Evolutionary conservation across 768 basidiomycete genomes (phyloP).

Genomic region (Hygrocybe coccinea): DNA sequence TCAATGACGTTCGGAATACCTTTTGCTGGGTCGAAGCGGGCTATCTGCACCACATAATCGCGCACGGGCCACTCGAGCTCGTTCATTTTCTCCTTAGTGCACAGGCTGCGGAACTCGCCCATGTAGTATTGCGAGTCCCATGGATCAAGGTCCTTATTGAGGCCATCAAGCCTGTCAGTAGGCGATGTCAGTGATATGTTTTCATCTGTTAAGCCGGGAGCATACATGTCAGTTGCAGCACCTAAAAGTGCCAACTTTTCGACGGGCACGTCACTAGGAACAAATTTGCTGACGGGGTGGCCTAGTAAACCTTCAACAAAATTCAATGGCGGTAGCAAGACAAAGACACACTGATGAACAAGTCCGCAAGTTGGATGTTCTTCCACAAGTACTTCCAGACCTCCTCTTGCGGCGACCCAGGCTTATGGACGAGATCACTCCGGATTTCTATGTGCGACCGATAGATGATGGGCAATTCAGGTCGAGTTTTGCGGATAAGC

Average conservation of each 20-base stretch:
- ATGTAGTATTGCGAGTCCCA: constrained; percentile 89
- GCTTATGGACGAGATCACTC: constrained; percentile 76
- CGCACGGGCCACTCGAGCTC: constrained; percentile 75
- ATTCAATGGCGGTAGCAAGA: not conserved
- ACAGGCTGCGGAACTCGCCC: constrained; percentile 79
- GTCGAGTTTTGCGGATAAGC: constrained; percentile 78
- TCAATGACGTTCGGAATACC: constrained; percentile 80
- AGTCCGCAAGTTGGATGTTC: constrained; percentile 82
- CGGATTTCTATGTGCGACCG: constrained; percentile 94
- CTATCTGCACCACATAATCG: constrained; percentile 85
- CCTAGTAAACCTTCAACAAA: constrained; percentile 29
- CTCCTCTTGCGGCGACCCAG: constrained; percentile 80
- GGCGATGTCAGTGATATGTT: not conserved
- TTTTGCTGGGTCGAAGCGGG: constrained; percentile 86
- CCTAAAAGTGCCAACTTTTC: constrained; percentile 70
- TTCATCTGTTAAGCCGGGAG: constrained; percentile 7
- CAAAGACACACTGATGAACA: constrained; percentile 70
- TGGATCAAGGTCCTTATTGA: constrained; percentile 80
- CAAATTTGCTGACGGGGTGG: constrained; percentile 92
- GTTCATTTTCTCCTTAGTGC: constrained; percentile 73
- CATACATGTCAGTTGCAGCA: constrained; percentile 82
- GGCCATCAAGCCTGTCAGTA: constrained; percentile 72
- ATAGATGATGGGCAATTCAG: constrained; percentile 85
- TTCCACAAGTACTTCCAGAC: constrained; percentile 96
- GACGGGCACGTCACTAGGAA: constrained; percentile 75